These are phyloP conservation scores for Przewalskia tangutica DNA, from an alignment of 257 asterid species.

Conservation along the genomic window DNA sequence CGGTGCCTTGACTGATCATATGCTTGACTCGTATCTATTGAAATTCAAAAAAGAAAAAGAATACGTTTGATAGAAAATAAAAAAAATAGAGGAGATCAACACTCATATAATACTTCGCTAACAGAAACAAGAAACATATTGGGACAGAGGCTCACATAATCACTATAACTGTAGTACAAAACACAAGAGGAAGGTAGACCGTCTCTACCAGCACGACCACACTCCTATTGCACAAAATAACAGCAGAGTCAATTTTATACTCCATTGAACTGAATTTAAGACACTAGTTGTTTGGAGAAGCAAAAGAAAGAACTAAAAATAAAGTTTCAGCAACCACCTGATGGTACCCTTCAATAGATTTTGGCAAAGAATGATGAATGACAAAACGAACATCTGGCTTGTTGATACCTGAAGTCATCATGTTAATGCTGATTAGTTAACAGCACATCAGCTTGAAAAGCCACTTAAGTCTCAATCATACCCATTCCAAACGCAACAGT, in stretches of 20 bases:
- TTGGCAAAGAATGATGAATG: slow-evolving; percentile 97
- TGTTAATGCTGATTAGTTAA: slow-evolving; percentile 4
- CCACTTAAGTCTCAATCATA: slow-evolving; percentile 10
- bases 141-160: slow-evolving; percentile 53
- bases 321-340: slow-evolving; percentile 42
- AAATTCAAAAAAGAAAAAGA: neutral
- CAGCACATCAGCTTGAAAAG: neutral
- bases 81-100: neutral
- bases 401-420: slow-evolving; percentile 65
- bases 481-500: slow-evolving; percentile 99
- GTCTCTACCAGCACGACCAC: slow-evolving; percentile 99
- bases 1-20: slow-evolving; percentile 79
- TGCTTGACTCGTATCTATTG: slow-evolving; percentile 87
- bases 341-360: slow-evolving; percentile 97
- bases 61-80: neutral
- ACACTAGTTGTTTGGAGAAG: neutral
- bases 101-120: neutral
- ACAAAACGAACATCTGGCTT: slow-evolving; percentile 99
- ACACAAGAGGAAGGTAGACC: slow-evolving; percentile 88
- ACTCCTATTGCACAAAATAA: slow-evolving; percentile 50
- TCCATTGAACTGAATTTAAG: neutral
- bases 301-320: slow-evolving; percentile 11
- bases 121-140: neutral
- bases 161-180: slow-evolving; percentile 86
- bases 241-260: neutral